Percentiles rank a stretch among this genome's conserved stretches.
Conservation (phyloP, 441 rosid genomes). For the Croton setiger region DNA sequence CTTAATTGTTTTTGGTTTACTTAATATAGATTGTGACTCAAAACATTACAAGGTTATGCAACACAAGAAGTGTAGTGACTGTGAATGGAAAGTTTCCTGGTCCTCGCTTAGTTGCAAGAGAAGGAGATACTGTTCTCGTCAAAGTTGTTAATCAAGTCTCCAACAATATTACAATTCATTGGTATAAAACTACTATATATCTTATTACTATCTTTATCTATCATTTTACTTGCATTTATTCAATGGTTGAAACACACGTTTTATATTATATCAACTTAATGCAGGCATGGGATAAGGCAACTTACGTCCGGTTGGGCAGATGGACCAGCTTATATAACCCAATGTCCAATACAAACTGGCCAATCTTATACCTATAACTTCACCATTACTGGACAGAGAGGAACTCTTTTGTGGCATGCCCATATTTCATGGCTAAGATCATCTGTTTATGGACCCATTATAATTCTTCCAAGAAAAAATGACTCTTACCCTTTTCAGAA, state of each 20-base stretch:
- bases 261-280: not conserved
- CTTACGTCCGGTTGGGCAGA: slow-evolving; percentile 67
- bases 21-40: slow-evolving; percentile 32
- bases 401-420: slow-evolving; percentile 73
- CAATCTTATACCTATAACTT: slow-evolving; percentile 60
- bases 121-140: slow-evolving; percentile 46
- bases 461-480: slow-evolving; percentile 48
- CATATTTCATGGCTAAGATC: slow-evolving; percentile 66
- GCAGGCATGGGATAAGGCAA: slow-evolving; percentile 67
- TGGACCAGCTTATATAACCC: slow-evolving; percentile 67
- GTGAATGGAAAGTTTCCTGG: slow-evolving; percentile 57
- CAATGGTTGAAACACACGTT: too few species aligned
- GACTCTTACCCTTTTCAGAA: slow-evolving; percentile 57
- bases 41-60: slow-evolving; percentile 46
- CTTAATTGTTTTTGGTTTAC: too few species aligned
- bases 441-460: slow-evolving; percentile 61
- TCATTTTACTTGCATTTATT: too few species aligned
- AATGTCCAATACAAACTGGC: slow-evolving; percentile 66
- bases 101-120: slow-evolving; percentile 43
- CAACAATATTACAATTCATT: slow-evolving; percentile 44
- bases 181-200: slow-evolving; percentile 29
- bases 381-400: slow-evolving; percentile 64
- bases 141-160: slow-evolving; percentile 41
- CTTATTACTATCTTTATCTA: too few species aligned
- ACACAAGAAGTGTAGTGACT: slow-evolving; percentile 40